phyloP scores from a whole-genome alignment of 2,329 filamentous ascomycete genomes.

The Neonectria hederae region DNA sequence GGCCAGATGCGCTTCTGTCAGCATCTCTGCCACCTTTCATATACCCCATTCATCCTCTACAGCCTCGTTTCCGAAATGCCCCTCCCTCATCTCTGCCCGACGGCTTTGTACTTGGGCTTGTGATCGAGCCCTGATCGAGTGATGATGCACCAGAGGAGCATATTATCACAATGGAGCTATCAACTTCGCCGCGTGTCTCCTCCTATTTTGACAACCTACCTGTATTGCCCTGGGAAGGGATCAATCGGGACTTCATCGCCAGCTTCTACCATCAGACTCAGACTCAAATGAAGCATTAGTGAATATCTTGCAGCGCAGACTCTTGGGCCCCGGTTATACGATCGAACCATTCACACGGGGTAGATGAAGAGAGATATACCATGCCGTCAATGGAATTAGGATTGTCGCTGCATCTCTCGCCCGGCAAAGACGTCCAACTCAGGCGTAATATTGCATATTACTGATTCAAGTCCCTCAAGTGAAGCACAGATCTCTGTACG shows the following conservation, averaged over 20 bases:
- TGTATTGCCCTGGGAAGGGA: neutral
- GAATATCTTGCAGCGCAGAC: neutral
- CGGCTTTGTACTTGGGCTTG: conserved; percentile 17
- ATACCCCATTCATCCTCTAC: conserved; percentile 31
- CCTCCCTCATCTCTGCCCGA: conserved; percentile 18
- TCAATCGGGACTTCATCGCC: neutral
- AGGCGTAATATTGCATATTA: conserved; percentile 3
- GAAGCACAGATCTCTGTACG: conserved; percentile 11
- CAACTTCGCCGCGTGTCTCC: neutral
- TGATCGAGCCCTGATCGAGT: conserved; percentile 23
- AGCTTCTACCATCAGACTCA: conserved; percentile 1
- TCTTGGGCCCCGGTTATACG: neutral
- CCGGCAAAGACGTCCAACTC: conserved; percentile 6
- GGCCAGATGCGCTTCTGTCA: conserved; percentile 21
- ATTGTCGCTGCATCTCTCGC: conserved; percentile 1
- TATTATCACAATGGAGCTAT: conserved; percentile 32
- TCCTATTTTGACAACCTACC: neutral
- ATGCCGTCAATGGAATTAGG: neutral
- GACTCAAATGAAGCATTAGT: conserved; percentile 9
- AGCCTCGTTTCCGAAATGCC: conserved; percentile 31
- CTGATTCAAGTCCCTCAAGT: conserved; percentile 7
- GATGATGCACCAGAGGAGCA: conserved; percentile 26
- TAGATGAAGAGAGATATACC: neutral
- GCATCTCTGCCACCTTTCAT: conserved; percentile 21
- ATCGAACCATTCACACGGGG: neutral